Conservation (phyloP, 2,329 filamentous ascomycete species). For the Orbilia blumenaviensis region DNA sequence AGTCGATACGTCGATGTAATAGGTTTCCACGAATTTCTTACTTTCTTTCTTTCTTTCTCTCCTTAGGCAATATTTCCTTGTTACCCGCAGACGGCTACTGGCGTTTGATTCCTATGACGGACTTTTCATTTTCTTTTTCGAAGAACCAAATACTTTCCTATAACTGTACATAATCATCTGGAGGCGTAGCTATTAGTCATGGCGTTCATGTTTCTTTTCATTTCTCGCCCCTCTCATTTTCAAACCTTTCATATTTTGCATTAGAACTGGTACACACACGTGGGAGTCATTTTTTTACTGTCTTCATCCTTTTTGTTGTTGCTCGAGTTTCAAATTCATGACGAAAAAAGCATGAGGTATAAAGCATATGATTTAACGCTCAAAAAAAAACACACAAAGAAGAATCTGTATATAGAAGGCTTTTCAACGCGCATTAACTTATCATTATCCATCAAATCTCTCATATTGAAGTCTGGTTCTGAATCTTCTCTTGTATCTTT, state of each 20-base stretch:
- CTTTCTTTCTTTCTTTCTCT: background rate
- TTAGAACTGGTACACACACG: constrained; percentile 2
- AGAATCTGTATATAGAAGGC: background rate
- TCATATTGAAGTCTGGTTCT: background rate
- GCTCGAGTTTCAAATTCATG: background rate
- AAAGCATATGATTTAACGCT: constrained; percentile 2
- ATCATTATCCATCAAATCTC: background rate
- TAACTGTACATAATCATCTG: constrained; percentile 18
- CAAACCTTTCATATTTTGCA: background rate
- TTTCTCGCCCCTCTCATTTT: background rate
- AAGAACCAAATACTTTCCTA: background rate
- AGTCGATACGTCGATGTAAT: background rate
- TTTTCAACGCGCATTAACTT: background rate
- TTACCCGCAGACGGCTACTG: background rate
- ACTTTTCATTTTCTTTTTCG: background rate
- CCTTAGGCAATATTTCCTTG: background rate
- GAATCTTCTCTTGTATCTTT: background rate
- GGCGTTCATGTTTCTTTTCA: constrained; percentile 3
- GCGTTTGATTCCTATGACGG: constrained; percentile 7
- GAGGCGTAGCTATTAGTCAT: constrained; percentile 3
- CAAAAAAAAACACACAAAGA: background rate
- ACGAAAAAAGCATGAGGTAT: background rate
- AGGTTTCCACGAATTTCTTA: constrained; percentile 1
- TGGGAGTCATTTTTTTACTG: background rate
- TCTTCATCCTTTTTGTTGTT: background rate